A percentile compares a stretch with the other conserved stretches of the same genome.
Evolutionary conservation across 2,329 filamentous ascomycete species (phyloP).

Genomic region (Aureobasidium sp.): DNA sequence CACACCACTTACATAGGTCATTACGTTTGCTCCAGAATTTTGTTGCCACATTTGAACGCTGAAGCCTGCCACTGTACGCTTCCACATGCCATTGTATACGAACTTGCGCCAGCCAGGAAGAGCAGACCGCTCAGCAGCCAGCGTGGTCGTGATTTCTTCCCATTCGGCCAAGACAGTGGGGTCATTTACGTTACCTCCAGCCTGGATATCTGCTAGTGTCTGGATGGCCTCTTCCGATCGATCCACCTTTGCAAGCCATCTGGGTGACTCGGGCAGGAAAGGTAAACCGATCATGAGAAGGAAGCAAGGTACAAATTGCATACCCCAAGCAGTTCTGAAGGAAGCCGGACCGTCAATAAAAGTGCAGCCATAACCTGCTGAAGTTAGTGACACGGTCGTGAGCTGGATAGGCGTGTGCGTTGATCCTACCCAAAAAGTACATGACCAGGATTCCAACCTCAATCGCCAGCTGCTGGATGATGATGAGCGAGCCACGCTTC

Average conservation of each 20-base stretch:
- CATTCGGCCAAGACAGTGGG: slow-evolving; percentile 41
- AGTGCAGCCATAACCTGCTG: slow-evolving; percentile 21
- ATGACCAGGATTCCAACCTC: slow-evolving; percentile 38
- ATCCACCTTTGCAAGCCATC: slow-evolving; percentile 42
- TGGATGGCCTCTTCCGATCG: slow-evolving; percentile 37
- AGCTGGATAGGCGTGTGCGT: background rate
- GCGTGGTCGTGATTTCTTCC: slow-evolving; percentile 37
- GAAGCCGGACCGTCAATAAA: slow-evolving; percentile 32
- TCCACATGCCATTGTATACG: slow-evolving; percentile 50
- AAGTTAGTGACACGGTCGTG: background rate
- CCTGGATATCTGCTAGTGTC: slow-evolving; percentile 38
- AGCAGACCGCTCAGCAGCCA: slow-evolving; percentile 33
- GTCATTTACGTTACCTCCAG: slow-evolving; percentile 35
- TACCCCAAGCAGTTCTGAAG: slow-evolving; percentile 39
- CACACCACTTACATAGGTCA: background rate
- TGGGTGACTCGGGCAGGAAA: slow-evolving; percentile 39
- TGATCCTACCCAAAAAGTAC: slow-evolving; percentile 35
- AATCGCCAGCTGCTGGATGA: slow-evolving; percentile 38
- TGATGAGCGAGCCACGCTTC: slow-evolving; percentile 35
- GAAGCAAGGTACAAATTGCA: slow-evolving; percentile 38
- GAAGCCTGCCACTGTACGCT: slow-evolving; percentile 46
- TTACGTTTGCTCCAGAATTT: slow-evolving; percentile 25
- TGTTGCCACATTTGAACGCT: slow-evolving; percentile 51
- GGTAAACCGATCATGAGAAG: slow-evolving; percentile 37
- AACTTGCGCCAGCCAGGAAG: slow-evolving; percentile 36